These are phyloP conservation scores for Aspergillus terreus DNA, from an alignment of 2,329 filamentous ascomycete genomes.

Conservation along the genomic window DNA sequence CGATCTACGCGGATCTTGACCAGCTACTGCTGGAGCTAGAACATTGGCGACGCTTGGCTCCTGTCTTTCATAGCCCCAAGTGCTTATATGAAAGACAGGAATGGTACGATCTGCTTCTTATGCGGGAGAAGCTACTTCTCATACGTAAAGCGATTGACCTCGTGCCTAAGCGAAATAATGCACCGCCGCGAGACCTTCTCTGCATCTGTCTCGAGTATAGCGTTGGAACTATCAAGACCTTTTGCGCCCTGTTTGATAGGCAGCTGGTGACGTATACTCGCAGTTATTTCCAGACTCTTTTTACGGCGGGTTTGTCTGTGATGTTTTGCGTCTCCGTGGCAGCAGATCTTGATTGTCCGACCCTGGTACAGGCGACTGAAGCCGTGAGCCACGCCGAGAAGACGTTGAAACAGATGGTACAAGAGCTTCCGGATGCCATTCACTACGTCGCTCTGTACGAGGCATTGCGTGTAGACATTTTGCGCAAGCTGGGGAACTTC, in stretches of 20 bases:
- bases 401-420: slow-evolving; percentile 12
- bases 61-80: slow-evolving; percentile 27
- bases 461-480: slow-evolving; percentile 10
- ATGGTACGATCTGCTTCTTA: slow-evolving; percentile 44
- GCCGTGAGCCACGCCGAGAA: slow-evolving; percentile 11
- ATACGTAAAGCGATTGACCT: slow-evolving; percentile 42
- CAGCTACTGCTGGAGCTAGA: slow-evolving; percentile 33
- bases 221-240: slow-evolving; percentile 36
- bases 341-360: slow-evolving; percentile 5
- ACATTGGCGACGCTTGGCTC: slow-evolving; percentile 33
- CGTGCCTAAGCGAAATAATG: slow-evolving; percentile 31
- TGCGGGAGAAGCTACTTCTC: slow-evolving; percentile 40
- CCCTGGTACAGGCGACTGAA: slow-evolving; percentile 8
- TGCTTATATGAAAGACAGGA: slow-evolving; percentile 44
- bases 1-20: slow-evolving; percentile 18
- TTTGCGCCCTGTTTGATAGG: slow-evolving; percentile 34
- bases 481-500: neutral
- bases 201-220: slow-evolving; percentile 35
- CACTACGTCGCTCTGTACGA: slow-evolving; percentile 20
- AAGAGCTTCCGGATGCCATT: slow-evolving; percentile 16
- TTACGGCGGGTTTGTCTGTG: slow-evolving; percentile 42
- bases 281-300: slow-evolving; percentile 50
- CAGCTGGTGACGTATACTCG: slow-evolving; percentile 42
- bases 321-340: slow-evolving; percentile 25
- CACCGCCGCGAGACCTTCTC: slow-evolving; percentile 31